Evolutionary conservation across 2,329 filamentous ascomycete genomes (phyloP), one percentile per base, ranked within the genome.

Genomic region (Diatrype stigma): DNA sequence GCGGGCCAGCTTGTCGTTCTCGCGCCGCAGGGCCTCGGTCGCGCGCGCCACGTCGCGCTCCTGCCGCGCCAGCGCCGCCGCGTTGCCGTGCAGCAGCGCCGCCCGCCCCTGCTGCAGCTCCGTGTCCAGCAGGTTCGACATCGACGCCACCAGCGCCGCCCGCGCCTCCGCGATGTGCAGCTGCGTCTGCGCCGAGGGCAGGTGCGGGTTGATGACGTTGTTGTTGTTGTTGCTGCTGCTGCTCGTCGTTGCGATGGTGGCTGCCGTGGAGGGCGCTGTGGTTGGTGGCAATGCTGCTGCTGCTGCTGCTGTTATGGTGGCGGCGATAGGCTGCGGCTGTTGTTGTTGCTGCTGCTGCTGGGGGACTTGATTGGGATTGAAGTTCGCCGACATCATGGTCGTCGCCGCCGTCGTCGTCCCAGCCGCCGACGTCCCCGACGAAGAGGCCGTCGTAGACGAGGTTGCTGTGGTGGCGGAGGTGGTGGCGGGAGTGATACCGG

Each of bases 91-190:
- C 47, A 94, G 75, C 56, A 85, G 80, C 16, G 75, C 68, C 16
- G 88, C 89, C 54, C 88, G 86, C 51, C 79, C 78, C 58, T 82
- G 80, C 58, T 82, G 80, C 46, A 92, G 79, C 62, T 87, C 80
- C 44, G 77, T 72, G 72, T 90, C 86, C 58, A 91, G 76, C 60
- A 85, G 80, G 66, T 87, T 85, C 61, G 85, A 85, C 48, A 91
- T 78, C 45, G 79, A 80, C 21, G 82, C 83, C 32, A 84, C 73
- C 48, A 86, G 73, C 8, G 80, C 81, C 28, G 73, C 67, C 56
- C 82, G 81, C 37, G 83, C 82, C 63, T 84, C 77, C 46, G 74
- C 67, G 19, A 84, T 73, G 62, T 78, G 73, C 6, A 70, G 71
- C 62, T 74, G 70, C 47, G 75, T 70, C 47, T 72, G 66, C 45